Evolutionary conservation across 2,329 filamentous ascomycete species (phyloP), one percentile per base, ranked within the genome.

Genomic region (Colletotrichum euphorbiae): DNA sequence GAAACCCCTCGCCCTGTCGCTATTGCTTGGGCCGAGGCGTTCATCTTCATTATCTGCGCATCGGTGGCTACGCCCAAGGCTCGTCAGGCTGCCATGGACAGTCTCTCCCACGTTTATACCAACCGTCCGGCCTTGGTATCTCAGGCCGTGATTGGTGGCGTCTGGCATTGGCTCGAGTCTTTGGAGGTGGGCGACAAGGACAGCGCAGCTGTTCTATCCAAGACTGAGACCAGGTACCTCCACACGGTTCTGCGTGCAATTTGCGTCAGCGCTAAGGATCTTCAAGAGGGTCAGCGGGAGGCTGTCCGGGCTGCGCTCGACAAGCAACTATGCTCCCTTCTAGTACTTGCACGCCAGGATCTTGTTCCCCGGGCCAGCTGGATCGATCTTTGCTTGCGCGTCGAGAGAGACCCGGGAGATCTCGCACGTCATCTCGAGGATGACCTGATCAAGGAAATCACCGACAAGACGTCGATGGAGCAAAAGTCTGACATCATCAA

Each of bases 371-470:
- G 88, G 67, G 85, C 90, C 19, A 92, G 88, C 69, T 99, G 97
- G 97, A 98, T 99, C 74, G 91, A 96, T 46, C 81, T 94, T 3
- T 97, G 93, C 74, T 84, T 98, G 62, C 89, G 89, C 69, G 90
- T 92, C 71, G 91, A 90, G 12, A 83, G 93, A 12, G 96, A 99
- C 77, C 96, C 96, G 5, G 95, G 94, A 17, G 83, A 87, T 21
- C 84, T 99, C 64, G 93, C 91, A 2, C 84, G 84, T 64, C 86
- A 89, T 60, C 84, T 90, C 62, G 82, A 91, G 31, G 83, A 89
- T 50, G 79, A 84, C 9, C 87, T 96, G 69, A 83, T 98, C 55
- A 79, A 87, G 36, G 88, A 94, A 74, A 89, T 98, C 55, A 78
- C 83, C 40, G 75, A 79, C 19, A 80, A 81, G 50, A 86, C 85